These are phyloP conservation scores for Pleurozium schreberi DNA, from an alignment of 225 moss, liverwort and hornwort genomes.

Conservation along the genomic window DNA sequence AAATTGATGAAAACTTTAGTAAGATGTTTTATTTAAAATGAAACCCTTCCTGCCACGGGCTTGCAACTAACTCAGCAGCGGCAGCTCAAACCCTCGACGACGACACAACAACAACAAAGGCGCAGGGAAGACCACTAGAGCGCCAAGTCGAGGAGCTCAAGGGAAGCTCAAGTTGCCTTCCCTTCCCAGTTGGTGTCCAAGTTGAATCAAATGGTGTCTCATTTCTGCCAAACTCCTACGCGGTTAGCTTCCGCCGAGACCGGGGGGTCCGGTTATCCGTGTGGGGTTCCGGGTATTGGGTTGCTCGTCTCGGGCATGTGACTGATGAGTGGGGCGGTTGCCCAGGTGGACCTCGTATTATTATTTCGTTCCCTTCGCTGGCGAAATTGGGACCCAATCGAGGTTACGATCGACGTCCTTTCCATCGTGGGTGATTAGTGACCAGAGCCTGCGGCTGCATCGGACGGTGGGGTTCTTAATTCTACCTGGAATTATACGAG, in stretches of 20 bases:
- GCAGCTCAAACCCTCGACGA: background rate
- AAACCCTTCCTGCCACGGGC: no score
- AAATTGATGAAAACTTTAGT: no score
- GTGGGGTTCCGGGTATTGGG: background rate
- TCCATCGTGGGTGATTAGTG: no score
- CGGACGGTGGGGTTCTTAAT: background rate
- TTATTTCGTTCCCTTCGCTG: background rate
- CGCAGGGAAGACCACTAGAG: background rate
- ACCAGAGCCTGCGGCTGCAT: background rate
- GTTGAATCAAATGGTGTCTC: background rate
- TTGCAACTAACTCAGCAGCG: background rate
- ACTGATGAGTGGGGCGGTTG: background rate
- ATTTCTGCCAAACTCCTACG: background rate
- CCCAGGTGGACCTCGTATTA: background rate
- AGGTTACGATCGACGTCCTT: background rate
- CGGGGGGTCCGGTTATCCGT: background rate
- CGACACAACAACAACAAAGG: background rate
- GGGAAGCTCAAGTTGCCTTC: background rate
- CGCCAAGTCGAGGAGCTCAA: background rate
- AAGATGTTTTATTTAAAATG: no score
- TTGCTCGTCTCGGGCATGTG: background rate
- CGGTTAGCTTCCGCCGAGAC: background rate
- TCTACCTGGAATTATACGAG: background rate
- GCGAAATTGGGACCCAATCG: background rate
- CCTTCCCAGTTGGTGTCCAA: background rate